Evolutionary conservation across 805 yeast species (phyloP), one percentile per base, ranked within the genome.

Genomic region (Metschnikowia kofuensis): DNA sequence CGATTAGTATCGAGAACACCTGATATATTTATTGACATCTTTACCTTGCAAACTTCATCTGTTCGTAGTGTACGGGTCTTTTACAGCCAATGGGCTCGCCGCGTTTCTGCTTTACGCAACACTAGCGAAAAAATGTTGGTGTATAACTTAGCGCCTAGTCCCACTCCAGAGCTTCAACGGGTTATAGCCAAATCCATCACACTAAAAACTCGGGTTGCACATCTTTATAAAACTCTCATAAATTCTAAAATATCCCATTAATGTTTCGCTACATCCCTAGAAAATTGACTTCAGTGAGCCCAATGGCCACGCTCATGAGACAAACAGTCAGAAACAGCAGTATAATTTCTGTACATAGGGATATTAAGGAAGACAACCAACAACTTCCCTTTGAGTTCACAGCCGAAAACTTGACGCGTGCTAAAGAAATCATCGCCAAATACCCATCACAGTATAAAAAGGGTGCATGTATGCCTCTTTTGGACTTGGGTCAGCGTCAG

Each of bases 401-500:
- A 49, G 60, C 75, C 12, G 89, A 82, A 54, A 87, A 87, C 73
- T 58, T 70, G 62, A 70, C 75, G 54, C 75, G 87, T 56, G 95
- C 95, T n/a, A 70, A 84, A 50, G 84, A 79, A 53, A 80, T 88
- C 61, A 76, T 88, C 45, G 80, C 85, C 60, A 87, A 87, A 72
- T 88, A 88, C 66, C 96, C 96, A 10, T 76, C 87, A 28, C 92
- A 88, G 65, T 88, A 89, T 69, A 88, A 87, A 66, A 89, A 89
- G 70, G 87, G 85, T 31, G 96, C 96, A 2, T 83, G 84, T 50
- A 89, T 88, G 96, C 95, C 96, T 9, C 76, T 88, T 52, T 77
- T 88, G 53, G 95, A 87, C 64, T 74, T 88, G 54, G 96, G 94
- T 37, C 96, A 88, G 72, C 85, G 95, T 61, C 96, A 88, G 69